These are phyloP conservation scores for Abortiporus biennis DNA, from an alignment of 1,284 basidiomycete genomes.

Conservation along the genomic window DNA sequence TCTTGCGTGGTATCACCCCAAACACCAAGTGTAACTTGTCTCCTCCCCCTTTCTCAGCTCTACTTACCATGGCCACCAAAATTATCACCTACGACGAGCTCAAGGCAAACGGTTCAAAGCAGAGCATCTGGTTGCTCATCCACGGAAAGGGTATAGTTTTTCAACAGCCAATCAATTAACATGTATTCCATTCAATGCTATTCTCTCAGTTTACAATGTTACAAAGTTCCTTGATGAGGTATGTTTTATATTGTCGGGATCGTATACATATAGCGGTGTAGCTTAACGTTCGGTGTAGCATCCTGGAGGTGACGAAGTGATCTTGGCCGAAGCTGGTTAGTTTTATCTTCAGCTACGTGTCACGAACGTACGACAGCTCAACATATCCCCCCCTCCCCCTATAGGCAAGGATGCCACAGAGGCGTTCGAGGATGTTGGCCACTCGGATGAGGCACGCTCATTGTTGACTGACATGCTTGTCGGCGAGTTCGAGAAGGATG, in stretches of 20 bases:
- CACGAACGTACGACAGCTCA: conserved; percentile 4
- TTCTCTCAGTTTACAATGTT: conserved; percentile 83
- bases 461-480: conserved; percentile 75
- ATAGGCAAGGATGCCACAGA: conserved; percentile 92
- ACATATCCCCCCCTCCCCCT: conserved; percentile 10
- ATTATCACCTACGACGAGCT: conserved; percentile 70
- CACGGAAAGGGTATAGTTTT: conserved; percentile 66
- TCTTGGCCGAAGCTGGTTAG: conserved; percentile 88
- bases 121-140: conserved; percentile 75
- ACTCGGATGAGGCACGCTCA: conserved; percentile 96
- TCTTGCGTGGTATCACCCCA: conserved; percentile 3
- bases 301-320: conserved; percentile 96
- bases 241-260: conserved; percentile 20
- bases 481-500: conserved; percentile 71
- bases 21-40: conserved; percentile 7
- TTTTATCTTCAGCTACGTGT: conserved; percentile 20
- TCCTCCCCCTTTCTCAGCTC: conserved; percentile 13
- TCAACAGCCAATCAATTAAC: conserved; percentile 25
- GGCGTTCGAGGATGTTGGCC: conserved; percentile 98
- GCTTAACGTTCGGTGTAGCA: conserved; percentile 49
- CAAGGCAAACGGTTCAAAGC: conserved; percentile 67
- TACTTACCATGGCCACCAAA: conserved; percentile 37
- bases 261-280: not conserved
- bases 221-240: conserved; percentile 97
- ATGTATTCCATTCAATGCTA: conserved; percentile 27